phyloP scores from a whole-genome alignment of 1,284 basidiomycete genomes.

The Rhodotorula sp. region DNA sequence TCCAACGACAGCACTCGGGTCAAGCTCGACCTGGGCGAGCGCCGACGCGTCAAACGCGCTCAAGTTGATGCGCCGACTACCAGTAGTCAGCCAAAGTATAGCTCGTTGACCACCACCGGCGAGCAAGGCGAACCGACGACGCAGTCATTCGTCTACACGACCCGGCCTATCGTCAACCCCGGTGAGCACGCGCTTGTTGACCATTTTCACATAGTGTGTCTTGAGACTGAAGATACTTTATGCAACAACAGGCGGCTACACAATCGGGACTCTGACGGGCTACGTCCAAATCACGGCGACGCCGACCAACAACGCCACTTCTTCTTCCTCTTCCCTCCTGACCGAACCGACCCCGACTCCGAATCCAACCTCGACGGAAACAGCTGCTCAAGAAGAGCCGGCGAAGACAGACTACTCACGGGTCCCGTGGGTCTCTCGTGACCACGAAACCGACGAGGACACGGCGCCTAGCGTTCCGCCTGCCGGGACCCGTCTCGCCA shows the following conservation, averaged over 20 bases:
- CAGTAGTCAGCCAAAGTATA: neutral
- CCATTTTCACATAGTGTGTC: neutral
- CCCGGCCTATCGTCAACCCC: constrained; percentile 35
- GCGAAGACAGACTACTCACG: neutral
- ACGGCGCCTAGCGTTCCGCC: neutral
- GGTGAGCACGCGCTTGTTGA: constrained; percentile 3
- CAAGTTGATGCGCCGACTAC: neutral
- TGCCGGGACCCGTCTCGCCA: neutral
- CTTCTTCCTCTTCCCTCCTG: neutral
- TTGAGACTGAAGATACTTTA: neutral
- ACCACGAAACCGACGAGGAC: no score
- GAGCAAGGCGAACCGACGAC: neutral
- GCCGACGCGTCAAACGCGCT: neutral
- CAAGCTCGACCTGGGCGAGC: neutral
- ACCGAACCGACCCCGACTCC: neutral
- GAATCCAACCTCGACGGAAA: neutral
- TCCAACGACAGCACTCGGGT: no score
- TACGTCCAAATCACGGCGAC: constrained; percentile 6
- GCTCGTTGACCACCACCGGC: neutral
- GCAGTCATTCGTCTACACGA: constrained; percentile 18
- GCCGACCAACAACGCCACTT: neutral
- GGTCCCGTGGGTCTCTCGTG: neutral
- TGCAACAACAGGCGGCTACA: neutral
- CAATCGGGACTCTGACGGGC: constrained; percentile 1
- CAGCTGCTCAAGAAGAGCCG: neutral